These are phyloP conservation scores for Aspergillus floridensis DNA, from an alignment of 2,329 filamentous ascomycete species.

Conservation along the genomic window DNA sequence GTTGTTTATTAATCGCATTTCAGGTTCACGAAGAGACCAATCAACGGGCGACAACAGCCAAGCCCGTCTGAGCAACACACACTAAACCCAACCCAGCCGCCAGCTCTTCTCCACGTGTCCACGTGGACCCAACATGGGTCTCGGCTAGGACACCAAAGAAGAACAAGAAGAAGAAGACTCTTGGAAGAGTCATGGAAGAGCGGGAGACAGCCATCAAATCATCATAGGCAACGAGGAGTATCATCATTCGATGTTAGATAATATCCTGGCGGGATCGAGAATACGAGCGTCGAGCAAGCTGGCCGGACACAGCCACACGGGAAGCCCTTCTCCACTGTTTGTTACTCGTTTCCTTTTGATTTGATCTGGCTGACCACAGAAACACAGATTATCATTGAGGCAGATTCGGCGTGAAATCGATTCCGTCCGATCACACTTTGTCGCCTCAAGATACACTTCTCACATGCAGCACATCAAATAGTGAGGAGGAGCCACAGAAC, in stretches of 20 bases:
- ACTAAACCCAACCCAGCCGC: slow-evolving; percentile 1
- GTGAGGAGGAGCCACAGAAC: neutral
- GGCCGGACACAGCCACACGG: slow-evolving; percentile 13
- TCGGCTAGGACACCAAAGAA: slow-evolving; percentile 12
- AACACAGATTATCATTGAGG: neutral
- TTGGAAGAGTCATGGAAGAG: slow-evolving; percentile 28
- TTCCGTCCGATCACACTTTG: slow-evolving; percentile 10
- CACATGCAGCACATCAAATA: slow-evolving; percentile 16
- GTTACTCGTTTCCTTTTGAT: neutral
- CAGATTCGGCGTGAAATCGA: neutral
- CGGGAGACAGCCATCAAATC: neutral
- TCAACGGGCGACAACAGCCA: slow-evolving; percentile 8
- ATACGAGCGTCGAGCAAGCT: slow-evolving; percentile 6
- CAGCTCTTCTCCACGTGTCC: slow-evolving; percentile 32
- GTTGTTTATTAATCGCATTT: neutral
- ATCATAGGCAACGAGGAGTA: neutral
- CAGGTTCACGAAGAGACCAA: neutral
- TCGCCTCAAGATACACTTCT: slow-evolving; percentile 5
- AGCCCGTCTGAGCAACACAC: slow-evolving; percentile 6
- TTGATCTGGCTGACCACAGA: neutral
- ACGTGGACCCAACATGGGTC: slow-evolving; percentile 36
- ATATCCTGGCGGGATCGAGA: neutral
- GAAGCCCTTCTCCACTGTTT: slow-evolving; percentile 4
- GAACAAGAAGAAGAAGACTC: slow-evolving; percentile 20
- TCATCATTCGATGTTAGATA: neutral